These are phyloP conservation scores for Plectosphaerella sp. DNA, from an alignment of 2,329 filamentous ascomycete species.

Conservation along the genomic window DNA sequence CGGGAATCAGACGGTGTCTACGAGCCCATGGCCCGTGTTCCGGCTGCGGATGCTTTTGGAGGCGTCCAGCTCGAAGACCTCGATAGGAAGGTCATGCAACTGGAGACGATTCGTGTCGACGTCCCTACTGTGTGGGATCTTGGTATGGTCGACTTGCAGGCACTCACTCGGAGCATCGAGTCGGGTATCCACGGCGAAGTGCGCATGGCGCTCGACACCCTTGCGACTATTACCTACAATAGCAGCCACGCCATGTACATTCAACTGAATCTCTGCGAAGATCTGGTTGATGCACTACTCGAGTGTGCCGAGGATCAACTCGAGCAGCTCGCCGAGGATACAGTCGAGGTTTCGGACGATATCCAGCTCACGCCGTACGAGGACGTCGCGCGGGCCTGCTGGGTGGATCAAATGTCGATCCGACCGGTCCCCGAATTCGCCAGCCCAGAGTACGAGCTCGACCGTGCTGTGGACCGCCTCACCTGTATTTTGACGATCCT, in stretches of 20 bases:
- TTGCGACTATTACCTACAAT: slow-evolving; percentile 63
- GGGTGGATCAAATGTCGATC: slow-evolving; percentile 66
- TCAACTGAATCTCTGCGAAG: slow-evolving; percentile 72
- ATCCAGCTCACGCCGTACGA: slow-evolving; percentile 83
- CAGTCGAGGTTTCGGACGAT: slow-evolving; percentile 80
- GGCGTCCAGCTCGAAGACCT: slow-evolving; percentile 67
- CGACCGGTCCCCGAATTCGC: slow-evolving; percentile 72
- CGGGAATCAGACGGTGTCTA: slow-evolving; percentile 47
- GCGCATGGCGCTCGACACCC: slow-evolving; percentile 80
- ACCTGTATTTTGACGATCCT: slow-evolving; percentile 90
- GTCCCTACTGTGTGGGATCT: slow-evolving; percentile 73
- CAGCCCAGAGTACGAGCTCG: slow-evolving; percentile 72
- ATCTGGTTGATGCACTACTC: slow-evolving; percentile 80
- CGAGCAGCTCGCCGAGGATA: slow-evolving; percentile 78
- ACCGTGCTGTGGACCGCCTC: slow-evolving; percentile 79
- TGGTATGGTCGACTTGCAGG: slow-evolving; percentile 84
- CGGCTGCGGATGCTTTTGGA: slow-evolving; percentile 54
- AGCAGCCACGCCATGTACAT: slow-evolving; percentile 57
- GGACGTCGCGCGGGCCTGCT: slow-evolving; percentile 76
- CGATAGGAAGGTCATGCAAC: slow-evolving; percentile 58
- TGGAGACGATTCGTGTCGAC: slow-evolving; percentile 67
- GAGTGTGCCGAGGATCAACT: slow-evolving; percentile 90
- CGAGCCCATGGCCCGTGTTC: slow-evolving; percentile 47
- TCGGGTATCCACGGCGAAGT: slow-evolving; percentile 87
- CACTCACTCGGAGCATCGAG: slow-evolving; percentile 83